Base-by-base conservation (phyloP, 2,329 filamentous ascomycete genomes). In the Aureobasidium sp. region DNA sequence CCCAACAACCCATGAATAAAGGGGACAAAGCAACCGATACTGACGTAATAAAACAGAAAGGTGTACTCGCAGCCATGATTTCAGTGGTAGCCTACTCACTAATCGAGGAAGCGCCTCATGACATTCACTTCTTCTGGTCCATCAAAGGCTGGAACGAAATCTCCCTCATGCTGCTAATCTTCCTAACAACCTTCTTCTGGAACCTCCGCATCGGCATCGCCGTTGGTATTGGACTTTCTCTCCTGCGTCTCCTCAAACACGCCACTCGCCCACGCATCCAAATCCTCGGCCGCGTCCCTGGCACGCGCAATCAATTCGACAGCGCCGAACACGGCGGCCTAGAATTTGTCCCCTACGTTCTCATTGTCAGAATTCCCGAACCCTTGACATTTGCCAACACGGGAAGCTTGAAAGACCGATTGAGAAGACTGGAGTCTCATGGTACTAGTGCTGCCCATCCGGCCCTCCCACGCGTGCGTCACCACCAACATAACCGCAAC, bases 361-460 rank as follows among this genome's bases (percentile, higher is more conserved):
- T 99, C 10, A 96, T 99, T 62, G 90, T 97, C 68, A 97, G 97
- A 78, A 97, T 99, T 60, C 93, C 94, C 0, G 94, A 99, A 70
- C 94, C 94, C 0, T 78, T 99, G 54, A 97, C 93, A 0, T 99
- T 99, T 72, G 93, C 93, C 69, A 99, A 99, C 72, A 97, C 94
- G 0, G 94, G 92, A 49, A 64, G 70, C 21, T 78, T 99, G 46
- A 95, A 95, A 73, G 87, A 86, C 57, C 83, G 94, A 4, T 79
- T 99, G 11, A 81, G 88, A 6, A 80, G 94, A 7, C 79, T 99
- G 1, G 94, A 97, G 73, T 81, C 91, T 23, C 96, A 97, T 69
- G 94, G 94, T n/a, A 93, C 90, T 0, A 86, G 79, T 47, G 79
- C 82, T 57, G 90, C 89, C 0, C 94, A 97, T 68, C 94, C 94